Conservation (phyloP, 2,329 filamentous ascomycete genomes). For the Xylaria sp. region DNA sequence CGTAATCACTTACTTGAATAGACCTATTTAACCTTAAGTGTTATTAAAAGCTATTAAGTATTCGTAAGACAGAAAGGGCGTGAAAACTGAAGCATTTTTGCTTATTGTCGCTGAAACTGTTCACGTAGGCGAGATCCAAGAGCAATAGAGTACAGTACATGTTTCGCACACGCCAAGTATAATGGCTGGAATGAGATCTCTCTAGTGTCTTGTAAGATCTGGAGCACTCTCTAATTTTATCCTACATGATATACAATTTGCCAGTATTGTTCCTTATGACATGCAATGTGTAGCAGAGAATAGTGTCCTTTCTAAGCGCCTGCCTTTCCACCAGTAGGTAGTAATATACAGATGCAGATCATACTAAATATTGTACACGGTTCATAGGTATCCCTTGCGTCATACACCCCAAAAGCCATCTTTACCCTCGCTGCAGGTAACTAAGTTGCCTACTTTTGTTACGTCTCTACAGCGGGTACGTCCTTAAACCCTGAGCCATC, state of each 20-base stretch:
- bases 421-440: background rate
- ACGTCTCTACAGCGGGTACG: background rate
- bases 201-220: background rate
- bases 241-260: background rate
- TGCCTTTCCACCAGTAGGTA: background rate
- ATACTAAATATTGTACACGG: background rate
- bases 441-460: too few species aligned
- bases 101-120: too few species aligned
- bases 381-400: background rate
- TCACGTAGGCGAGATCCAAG: too few species aligned
- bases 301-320: background rate
- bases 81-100: too few species aligned
- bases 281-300: constrained; percentile 9
- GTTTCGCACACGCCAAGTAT: too few species aligned
- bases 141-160: too few species aligned
- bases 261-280: background rate
- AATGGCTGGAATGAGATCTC: too few species aligned
- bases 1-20: too few species aligned
- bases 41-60: too few species aligned
- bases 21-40: too few species aligned
- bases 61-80: too few species aligned
- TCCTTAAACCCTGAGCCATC: background rate
- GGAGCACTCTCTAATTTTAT: background rate
- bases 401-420: background rate
- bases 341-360: background rate